phyloP scores from a whole-genome alignment of 306 rosid genomes.

The Casuarina equisetifolia region DNA sequence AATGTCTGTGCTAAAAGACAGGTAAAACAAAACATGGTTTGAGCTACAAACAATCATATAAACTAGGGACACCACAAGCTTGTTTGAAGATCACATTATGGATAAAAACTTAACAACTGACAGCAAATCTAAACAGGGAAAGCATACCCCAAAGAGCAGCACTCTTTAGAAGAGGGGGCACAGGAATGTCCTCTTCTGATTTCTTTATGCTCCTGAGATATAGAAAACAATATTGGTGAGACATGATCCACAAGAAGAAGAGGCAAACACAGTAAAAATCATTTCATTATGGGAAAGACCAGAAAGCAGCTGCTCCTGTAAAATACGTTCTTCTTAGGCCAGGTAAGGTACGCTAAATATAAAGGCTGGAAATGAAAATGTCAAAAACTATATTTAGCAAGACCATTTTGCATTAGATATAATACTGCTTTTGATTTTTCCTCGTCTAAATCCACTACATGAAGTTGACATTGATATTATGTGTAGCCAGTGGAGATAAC shows the following conservation, averaged over 20 bases:
- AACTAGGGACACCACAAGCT: not conserved
- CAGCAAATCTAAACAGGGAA: slow-evolving; percentile 22
- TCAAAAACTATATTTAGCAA: not conserved
- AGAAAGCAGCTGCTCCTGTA: not conserved
- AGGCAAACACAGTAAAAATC: not conserved
- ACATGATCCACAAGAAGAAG: not conserved
- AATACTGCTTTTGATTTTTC: not conserved
- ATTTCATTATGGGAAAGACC: not conserved
- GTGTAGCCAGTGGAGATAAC: not conserved
- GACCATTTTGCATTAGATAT: not conserved
- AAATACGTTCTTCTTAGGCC: not conserved
- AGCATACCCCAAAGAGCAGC: slow-evolving; percentile 66
- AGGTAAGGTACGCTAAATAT: not conserved
- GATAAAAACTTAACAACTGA: slow-evolving; percentile 13
- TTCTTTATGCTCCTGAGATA: slow-evolving; percentile 73
- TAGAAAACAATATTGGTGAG: not conserved
- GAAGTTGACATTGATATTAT: not conserved
- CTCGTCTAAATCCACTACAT: not conserved
- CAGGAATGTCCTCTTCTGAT: slow-evolving; percentile 93
- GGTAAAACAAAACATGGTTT: not conserved
- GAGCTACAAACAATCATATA: not conserved
- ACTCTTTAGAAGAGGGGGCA: slow-evolving; percentile 88
- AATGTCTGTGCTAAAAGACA: not conserved
- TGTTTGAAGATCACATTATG: slow-evolving; percentile 3
- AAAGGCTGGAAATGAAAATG: not conserved